Evolutionary conservation across 2,329 filamentous ascomycete genomes (phyloP).

Genomic region (Fusarium sp.): DNA sequence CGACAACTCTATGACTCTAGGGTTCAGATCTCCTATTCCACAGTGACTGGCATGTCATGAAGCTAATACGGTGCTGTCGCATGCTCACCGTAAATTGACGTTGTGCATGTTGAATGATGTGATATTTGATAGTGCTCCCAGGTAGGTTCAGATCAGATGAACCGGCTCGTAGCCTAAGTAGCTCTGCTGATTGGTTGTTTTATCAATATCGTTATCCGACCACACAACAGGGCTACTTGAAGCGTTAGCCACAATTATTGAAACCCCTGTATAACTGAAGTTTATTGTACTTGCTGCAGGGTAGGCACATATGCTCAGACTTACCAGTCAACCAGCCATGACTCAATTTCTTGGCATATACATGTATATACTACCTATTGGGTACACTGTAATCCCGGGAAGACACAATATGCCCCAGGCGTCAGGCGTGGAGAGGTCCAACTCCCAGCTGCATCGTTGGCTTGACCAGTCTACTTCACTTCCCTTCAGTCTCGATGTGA

Average conservation of each 20-base stretch:
- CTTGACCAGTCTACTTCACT: background rate
- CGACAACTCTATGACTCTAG: constrained; percentile 12
- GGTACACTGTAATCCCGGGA: background rate
- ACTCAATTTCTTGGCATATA: background rate
- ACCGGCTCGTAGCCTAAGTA: background rate
- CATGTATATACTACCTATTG: background rate
- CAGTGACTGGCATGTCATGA: background rate
- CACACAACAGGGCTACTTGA: background rate
- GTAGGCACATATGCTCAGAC: background rate
- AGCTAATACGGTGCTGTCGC: background rate
- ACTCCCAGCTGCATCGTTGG: background rate
- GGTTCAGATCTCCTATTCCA: background rate
- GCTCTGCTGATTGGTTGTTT: background rate
- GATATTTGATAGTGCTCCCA: background rate
- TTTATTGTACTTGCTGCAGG: background rate
- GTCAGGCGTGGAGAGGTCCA: background rate
- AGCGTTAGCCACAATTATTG: background rate
- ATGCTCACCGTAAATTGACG: background rate
- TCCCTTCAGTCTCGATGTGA: background rate
- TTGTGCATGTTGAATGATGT: background rate
- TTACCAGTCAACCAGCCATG: background rate
- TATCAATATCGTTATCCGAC: background rate
- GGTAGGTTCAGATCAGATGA: background rate
- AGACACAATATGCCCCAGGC: background rate
- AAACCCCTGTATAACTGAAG: background rate